phyloP scores from a whole-genome alignment of 2,329 filamentous ascomycete genomes.

The Penicillium rolfsii region DNA sequence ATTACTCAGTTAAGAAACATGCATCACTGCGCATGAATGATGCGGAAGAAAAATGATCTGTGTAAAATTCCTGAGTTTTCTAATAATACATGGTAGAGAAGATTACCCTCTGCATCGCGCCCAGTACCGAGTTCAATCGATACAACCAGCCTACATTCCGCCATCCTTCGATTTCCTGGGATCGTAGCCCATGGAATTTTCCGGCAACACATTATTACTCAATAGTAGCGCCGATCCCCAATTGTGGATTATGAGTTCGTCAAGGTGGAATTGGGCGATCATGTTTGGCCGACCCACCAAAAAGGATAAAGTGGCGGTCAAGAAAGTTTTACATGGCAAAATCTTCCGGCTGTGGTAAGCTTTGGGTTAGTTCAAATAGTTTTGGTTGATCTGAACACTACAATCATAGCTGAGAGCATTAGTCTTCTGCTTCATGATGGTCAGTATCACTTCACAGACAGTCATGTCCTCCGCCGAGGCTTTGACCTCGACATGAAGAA shows the following conservation, averaged over 20 bases:
- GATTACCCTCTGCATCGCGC: neutral
- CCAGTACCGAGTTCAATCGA: neutral
- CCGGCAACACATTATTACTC: neutral
- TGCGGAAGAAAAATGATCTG: neutral
- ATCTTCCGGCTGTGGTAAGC: neutral
- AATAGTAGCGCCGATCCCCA: neutral
- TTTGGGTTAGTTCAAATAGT: neutral
- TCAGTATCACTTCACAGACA: neutral
- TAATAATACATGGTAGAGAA: neutral
- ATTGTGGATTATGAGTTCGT: neutral
- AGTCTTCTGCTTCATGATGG: too few relatives aligned
- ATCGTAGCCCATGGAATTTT: neutral
- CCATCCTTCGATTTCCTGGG: neutral
- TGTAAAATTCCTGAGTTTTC: neutral
- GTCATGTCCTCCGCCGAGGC: neutral
- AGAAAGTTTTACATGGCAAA: neutral
- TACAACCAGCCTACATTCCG: neutral
- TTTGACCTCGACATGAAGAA: neutral
- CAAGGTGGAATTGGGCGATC: constrained; percentile 1
- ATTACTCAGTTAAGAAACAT: neutral
- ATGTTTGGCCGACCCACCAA: neutral
- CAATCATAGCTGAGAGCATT: neutral
- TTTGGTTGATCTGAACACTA: neutral
- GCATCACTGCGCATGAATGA: neutral
- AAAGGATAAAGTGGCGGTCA: constrained; percentile 6